These are phyloP conservation scores for Ustilago loliicola DNA, from an alignment of 1,284 basidiomycete species.

Conservation along the genomic window DNA sequence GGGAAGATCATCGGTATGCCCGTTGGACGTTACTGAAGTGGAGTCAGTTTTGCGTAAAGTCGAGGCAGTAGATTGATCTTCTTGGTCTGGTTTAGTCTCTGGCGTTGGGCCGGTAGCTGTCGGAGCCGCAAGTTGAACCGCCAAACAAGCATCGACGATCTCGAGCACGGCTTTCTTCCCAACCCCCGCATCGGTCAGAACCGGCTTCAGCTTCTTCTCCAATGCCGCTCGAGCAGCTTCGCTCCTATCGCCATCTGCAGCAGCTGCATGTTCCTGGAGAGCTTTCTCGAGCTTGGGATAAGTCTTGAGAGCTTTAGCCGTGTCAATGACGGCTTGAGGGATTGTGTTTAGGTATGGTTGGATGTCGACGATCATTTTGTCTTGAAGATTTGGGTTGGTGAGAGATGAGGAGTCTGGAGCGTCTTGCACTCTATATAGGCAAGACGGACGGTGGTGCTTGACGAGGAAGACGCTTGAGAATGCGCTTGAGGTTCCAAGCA, in stretches of 20 bases:
- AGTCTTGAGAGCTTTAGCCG: conserved; percentile 48
- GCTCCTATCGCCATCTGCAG: neutral
- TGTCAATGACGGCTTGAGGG: conserved; percentile 64
- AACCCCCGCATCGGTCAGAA: conserved; percentile 54
- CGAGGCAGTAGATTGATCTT: neutral
- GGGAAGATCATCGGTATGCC: neutral
- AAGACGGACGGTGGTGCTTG: neutral
- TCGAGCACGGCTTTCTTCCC: conserved; percentile 51
- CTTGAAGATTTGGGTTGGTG: neutral
- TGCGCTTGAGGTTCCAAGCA: neutral
- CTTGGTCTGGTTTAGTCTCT: neutral
- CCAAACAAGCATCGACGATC: conserved; percentile 41
- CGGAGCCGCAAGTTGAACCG: neutral
- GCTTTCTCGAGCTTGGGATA: conserved; percentile 48
- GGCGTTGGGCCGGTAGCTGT: neutral
- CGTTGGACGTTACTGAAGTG: neutral
- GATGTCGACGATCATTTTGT: conserved; percentile 22
- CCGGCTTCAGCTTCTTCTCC: conserved; percentile 45
- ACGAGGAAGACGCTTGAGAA: neutral
- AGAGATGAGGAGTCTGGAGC: neutral
- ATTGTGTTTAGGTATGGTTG: conserved; percentile 27
- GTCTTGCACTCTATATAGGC: neutral
- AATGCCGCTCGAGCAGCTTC: conserved; percentile 11
- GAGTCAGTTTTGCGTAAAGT: neutral
- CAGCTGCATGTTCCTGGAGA: conserved; percentile 28